Base-by-base conservation (phyloP, 2,329 filamentous ascomycete species). In the Fusarium beomiforme region DNA sequence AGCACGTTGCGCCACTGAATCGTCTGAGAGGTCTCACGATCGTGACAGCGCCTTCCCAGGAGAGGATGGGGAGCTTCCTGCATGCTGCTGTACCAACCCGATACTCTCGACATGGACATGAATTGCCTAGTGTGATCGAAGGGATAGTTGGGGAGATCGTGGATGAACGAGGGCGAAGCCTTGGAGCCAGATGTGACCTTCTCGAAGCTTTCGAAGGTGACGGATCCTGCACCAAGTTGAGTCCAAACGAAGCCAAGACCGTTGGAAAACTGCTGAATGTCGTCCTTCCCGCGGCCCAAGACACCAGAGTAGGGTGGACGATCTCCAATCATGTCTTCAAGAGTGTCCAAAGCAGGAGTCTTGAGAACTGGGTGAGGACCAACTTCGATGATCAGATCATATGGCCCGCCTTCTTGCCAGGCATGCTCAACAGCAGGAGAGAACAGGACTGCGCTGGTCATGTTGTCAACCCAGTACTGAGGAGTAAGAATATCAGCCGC, bases 311-410 rank as follows among this genome's bases (percentile, higher is more conserved):
- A 65, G 3, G 49, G 14, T 7, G 36, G 42, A 0, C n/a, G 11
- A 1, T 23, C 14, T 33, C 29, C 36, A 5, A 2, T 50, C 24
- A 50, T 51, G 3, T 42, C 50, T 12, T 49, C 29, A 0, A 59
- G 1, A 0, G 57, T 43, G 4, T 54, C n/a, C 36, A 1, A 24
- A 5, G n/a, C 36, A 29, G 46, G 63, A 5, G 31, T 43, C 29
- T 66, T 64, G 29, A 65, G 31, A 0, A 51, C 59, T 24, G 62
- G 26, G 8, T 65, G 62, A 19, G 62, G 62, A 5, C 62, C 62
- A 13, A 65, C 23, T 17, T 65, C 62, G 2, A 65, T 8, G 9
- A 41, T 24, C 3, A 65, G 43, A 7, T 63, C 44, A 1, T 33
- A 58, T 10, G 59, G 44, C 0, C 51, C 51, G 2, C n/a, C 31